phyloP scores from a whole-genome alignment of 2,329 filamentous ascomycete species.

The Colletotrichum tamarilloi region DNA sequence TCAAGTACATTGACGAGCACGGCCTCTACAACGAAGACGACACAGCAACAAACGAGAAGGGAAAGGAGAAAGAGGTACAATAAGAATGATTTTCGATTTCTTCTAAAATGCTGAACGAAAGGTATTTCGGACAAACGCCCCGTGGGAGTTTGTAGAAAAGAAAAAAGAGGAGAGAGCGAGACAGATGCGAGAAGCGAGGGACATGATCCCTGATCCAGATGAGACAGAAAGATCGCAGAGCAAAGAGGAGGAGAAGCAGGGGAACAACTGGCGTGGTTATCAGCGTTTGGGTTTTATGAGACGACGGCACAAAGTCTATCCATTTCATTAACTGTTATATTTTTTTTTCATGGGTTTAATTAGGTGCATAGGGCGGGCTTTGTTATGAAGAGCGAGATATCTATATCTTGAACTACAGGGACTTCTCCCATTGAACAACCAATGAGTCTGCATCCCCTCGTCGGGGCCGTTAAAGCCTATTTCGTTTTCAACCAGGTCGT shows the following conservation, averaged over 20 bases:
- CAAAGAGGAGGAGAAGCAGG: not conserved
- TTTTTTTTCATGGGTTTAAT: slow-evolving; percentile 1
- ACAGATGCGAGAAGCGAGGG: slow-evolving; percentile 6
- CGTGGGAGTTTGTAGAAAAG: not conserved
- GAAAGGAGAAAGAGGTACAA: slow-evolving; percentile 31
- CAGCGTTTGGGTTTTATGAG: slow-evolving; percentile 32
- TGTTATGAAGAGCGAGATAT: not conserved
- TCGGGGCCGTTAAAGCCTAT: not conserved
- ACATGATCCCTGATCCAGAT: not conserved
- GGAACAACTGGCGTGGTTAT: slow-evolving; percentile 25
- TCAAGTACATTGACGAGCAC: slow-evolving; percentile 78
- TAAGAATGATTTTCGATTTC: not conserved
- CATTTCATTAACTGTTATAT: not conserved
- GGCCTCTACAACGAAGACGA: slow-evolving; percentile 68
- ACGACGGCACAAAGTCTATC: slow-evolving; percentile 9
- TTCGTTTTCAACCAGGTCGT: not conserved
- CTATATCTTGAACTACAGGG: slow-evolving; percentile 16
- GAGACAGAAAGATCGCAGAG: not conserved
- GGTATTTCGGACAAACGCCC: not conserved
- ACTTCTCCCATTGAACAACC: slow-evolving; percentile 22
- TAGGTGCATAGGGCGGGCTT: slow-evolving; percentile 13
- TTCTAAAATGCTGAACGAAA: not conserved
- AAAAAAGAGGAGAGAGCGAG: not conserved
- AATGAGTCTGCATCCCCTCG: not conserved
- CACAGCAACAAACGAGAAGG: slow-evolving; percentile 27